Evolutionary conservation across 345 rosid genomes (phyloP), one percentile per base, ranked within the genome.

Genomic region (Turritis glabra): DNA sequence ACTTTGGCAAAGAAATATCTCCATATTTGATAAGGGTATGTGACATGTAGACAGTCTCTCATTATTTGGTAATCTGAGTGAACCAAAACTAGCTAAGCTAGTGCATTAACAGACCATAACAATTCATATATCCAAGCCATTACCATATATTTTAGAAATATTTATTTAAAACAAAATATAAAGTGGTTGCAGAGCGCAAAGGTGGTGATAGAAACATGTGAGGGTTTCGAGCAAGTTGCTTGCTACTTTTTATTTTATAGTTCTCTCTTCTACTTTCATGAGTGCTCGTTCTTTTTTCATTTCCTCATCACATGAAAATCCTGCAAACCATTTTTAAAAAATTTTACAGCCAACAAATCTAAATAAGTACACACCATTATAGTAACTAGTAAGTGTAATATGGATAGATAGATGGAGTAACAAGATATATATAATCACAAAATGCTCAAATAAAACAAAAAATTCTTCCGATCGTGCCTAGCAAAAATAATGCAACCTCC

Each of bases 181-280:
- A 52, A 26, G 63, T 30, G 47, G 64, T 44, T 43, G 56, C n/a
- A 23, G 29, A 64, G 26, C 17, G 50, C 5, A 54, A 17, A 44
- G 21, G 32, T 65, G 30, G 30, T 74, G 52, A 56, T 30, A 17
- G 52, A 57, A 74, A 27, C 78, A 74, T 66, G 78, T 74, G 78
- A 66, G 51, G 30, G 0, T 10, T 14, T 57, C 11, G 41, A 47
- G 60, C 72, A 66, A 66, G 67, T 57, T 66, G 72, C 52, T 56
- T 37, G 41, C 52, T 35, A 47, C 67, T 65, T 74, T 56, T 54
- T 14, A 43, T 19, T 56, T 7, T 66, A 3, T 25, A 35, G 72
- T 35, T 3, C 77, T 56, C 51, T 57, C 67, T 65, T 46, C 37
- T 14, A 18, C 32, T 56, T 74, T 74, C 78, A 46, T 35, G 72